Conservation (phyloP, 2,329 filamentous ascomycete species). For the Penicillium occitanis region DNA sequence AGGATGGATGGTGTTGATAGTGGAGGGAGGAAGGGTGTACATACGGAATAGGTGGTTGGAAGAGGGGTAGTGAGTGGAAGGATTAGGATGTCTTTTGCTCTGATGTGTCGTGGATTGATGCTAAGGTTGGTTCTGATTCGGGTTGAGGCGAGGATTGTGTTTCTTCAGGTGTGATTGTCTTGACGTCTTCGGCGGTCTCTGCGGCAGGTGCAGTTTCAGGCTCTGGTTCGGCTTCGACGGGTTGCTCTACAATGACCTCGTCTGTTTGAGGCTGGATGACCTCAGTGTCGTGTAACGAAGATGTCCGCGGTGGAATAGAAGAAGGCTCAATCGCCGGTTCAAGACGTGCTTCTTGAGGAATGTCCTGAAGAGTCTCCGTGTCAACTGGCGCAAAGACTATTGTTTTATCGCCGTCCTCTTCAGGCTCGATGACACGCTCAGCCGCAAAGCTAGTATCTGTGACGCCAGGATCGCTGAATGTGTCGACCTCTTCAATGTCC, state of each 20-base stretch:
- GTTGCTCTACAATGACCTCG: not conserved
- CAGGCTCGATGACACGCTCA: not conserved
- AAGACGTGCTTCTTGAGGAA: conserved; percentile 25
- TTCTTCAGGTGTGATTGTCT: not conserved
- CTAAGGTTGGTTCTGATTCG: not conserved
- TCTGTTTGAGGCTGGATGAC: not conserved
- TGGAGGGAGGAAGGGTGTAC: not conserved
- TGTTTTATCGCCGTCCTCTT: not conserved
- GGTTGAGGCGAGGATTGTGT: not conserved
- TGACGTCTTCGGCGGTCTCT: not conserved
- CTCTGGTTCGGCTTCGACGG: not conserved
- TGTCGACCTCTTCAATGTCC: conserved; percentile 45
- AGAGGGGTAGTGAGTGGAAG: not conserved
- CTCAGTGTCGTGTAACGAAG: conserved; percentile 30
- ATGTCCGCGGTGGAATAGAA: conserved; percentile 41
- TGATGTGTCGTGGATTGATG: not conserved
- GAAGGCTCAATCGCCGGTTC: conserved; percentile 36
- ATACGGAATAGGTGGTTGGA: not conserved
- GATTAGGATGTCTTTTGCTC: not conserved
- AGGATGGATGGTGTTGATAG: not conserved
- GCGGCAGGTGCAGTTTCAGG: not conserved
- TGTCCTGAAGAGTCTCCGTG: conserved; percentile 25
- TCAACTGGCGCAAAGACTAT: not conserved
- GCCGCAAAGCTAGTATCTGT: conserved; percentile 28
- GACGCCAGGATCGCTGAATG: conserved; percentile 32